A percentile compares a stretch with the other conserved stretches of the same genome.
Evolutionary conservation across 495 filamentous ascomycete species (phyloP).

Genomic region (Lentithecium fluviatile): DNA sequence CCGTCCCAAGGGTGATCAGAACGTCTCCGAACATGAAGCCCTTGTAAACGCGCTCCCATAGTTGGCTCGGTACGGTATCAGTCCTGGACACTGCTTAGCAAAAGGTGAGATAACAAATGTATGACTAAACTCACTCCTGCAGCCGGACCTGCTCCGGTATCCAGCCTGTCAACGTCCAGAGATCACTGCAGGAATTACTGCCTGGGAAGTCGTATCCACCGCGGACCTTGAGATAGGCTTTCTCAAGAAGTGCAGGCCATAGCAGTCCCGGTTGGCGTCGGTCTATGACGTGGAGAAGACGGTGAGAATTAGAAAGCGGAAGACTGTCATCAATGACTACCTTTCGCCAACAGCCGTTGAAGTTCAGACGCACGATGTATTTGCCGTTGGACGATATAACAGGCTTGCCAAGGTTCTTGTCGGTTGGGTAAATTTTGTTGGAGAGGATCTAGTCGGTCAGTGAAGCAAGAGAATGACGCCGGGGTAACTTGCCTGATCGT

Average conservation of each 20-base stretch:
- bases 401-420: conserved; percentile 55
- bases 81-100: conserved; percentile 23
- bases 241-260: conserved; percentile 94
- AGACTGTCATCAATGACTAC: conserved; percentile 91
- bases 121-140: conserved; percentile 58
- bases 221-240: conserved; percentile 94
- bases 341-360: conserved; percentile 88
- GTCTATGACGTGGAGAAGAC: conserved; percentile 84
- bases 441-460: conserved; percentile 57
- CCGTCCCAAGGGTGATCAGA: conserved; percentile 86
- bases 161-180: conserved; percentile 91
- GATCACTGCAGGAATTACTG: conserved; percentile 94
- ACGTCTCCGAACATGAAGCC: conserved; percentile 78
- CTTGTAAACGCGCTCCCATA: conserved; percentile 76
- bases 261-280: conserved; percentile 71
- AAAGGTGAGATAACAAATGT: background rate
- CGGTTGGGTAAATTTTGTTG: conserved; percentile 70
- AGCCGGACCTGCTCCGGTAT: conserved; percentile 94
- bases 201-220: conserved; percentile 98
- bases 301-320: conserved; percentile 68
- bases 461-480: background rate
- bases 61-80: conserved; percentile 60
- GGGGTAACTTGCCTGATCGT: conserved; percentile 52
- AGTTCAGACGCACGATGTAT: conserved; percentile 87
- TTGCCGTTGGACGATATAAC: conserved; percentile 72